phyloP scores from a whole-genome alignment of 495 filamentous ascomycete genomes.

The Penicillium lividum region DNA sequence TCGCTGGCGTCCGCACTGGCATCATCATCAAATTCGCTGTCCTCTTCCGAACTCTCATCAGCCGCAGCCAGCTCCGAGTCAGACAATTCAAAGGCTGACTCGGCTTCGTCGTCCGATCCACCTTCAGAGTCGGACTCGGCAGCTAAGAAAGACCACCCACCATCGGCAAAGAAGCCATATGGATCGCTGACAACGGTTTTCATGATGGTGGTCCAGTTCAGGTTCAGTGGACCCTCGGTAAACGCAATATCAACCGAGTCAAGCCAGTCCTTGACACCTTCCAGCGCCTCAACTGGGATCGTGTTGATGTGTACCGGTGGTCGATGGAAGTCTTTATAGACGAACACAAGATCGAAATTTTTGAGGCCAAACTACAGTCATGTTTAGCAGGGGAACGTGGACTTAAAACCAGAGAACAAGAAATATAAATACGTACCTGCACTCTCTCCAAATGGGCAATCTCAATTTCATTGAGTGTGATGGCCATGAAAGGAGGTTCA shows the following conservation, averaged over 20 bases:
- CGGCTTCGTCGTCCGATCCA: constrained; percentile 78
- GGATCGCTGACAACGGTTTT: constrained; percentile 95
- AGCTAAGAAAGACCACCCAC: constrained; percentile 91
- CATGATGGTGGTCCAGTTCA: constrained; percentile 99
- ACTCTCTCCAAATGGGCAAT: constrained; percentile 95
- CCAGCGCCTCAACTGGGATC: constrained; percentile 92
- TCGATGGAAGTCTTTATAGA: constrained; percentile 93
- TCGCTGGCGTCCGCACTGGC: constrained; percentile 76
- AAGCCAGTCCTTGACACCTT: constrained; percentile 97
- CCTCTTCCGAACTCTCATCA: constrained; percentile 81
- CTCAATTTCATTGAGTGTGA: constrained; percentile 94
- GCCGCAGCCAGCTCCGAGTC: constrained; percentile 79
- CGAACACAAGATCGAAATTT: constrained; percentile 98
- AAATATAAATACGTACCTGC: constrained; percentile 51
- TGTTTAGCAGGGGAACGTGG: constrained; percentile 15
- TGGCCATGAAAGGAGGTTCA: constrained; percentile 92
- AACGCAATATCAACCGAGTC: constrained; percentile 92
- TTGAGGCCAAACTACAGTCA: constrained; percentile 79
- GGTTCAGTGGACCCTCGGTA: constrained; percentile 92
- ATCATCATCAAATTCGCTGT: constrained; percentile 90
- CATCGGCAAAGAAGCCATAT: constrained; percentile 91
- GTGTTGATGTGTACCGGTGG: constrained; percentile 93
- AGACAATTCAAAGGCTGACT: constrained; percentile 85
- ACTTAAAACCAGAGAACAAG: neutral
- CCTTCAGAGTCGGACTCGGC: constrained; percentile 87